A percentile compares a stretch with the other conserved stretches of the same genome.
Evolutionary conservation across 129 eudicot genomes (phyloP).

Genomic region (Ambrosia trifida): DNA sequence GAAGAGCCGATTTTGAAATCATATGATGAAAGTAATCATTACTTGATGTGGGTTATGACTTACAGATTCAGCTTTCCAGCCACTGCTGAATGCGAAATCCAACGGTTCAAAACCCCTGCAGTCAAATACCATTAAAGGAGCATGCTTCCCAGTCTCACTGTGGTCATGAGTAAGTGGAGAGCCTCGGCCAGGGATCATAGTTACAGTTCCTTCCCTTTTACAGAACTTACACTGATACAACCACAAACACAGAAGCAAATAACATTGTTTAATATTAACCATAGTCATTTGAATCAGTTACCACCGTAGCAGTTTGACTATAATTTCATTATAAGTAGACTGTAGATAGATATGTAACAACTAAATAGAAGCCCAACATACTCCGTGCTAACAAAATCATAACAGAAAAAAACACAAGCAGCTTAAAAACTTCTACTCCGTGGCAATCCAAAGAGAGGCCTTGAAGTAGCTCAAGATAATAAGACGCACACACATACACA

Average conservation of each 20-base stretch:
- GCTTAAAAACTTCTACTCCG: neutral
- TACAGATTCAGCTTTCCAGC: slow-evolving; percentile 89
- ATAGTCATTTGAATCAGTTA: neutral
- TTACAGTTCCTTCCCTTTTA: slow-evolving; percentile 71
- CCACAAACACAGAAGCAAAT: slow-evolving; percentile 7
- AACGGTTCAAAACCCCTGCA: slow-evolving; percentile 89
- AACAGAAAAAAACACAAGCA: neutral
- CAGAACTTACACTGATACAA: slow-evolving; percentile 90
- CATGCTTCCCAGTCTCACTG: slow-evolving; percentile 53
- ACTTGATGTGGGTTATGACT: slow-evolving; percentile 30
- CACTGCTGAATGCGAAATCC: slow-evolving; percentile 66
- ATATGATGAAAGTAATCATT: neutral
- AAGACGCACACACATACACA: neutral
- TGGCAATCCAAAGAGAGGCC: neutral
- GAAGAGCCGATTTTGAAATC: neutral
- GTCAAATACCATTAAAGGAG: slow-evolving; percentile 85
- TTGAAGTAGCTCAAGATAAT: slow-evolving; percentile 1
- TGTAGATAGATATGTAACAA: neutral
- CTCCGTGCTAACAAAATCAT: neutral
- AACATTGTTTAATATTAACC: slow-evolving; percentile 4
- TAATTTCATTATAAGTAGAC: slow-evolving; percentile 1
- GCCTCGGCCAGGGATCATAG: slow-evolving; percentile 76
- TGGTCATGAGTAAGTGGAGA: slow-evolving; percentile 51
- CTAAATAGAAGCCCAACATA: slow-evolving; percentile 13
- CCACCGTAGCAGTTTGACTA: neutral